These are phyloP conservation scores for Vicia sativa DNA, from an alignment of 306 rosid genomes.

Conservation along the genomic window DNA sequence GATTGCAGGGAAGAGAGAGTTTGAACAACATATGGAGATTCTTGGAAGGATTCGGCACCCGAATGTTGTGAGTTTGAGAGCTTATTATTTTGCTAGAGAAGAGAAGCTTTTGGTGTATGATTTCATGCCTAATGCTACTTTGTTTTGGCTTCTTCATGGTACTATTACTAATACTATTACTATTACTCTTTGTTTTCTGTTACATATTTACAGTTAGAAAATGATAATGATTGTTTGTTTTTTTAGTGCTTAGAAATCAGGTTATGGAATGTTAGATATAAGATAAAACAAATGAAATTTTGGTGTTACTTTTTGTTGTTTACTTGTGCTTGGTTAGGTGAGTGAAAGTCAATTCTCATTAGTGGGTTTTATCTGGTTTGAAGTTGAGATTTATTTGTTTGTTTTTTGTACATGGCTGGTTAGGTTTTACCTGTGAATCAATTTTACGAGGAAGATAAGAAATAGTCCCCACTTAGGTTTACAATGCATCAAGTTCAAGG, in stretches of 20 bases:
- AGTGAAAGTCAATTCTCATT: constrained; percentile 13
- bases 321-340: constrained; percentile 8
- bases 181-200: not conserved
- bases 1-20: constrained; percentile 72
- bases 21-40: constrained; percentile 93
- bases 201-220: not conserved
- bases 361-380: constrained; percentile 25
- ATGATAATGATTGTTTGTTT: not conserved
- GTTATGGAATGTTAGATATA: constrained; percentile 6
- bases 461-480: not conserved
- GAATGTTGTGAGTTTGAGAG: constrained; percentile 72
- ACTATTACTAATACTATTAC: constrained; percentile 6
- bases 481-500: not conserved
- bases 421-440: not conserved
- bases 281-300: not conserved
- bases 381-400: not conserved
- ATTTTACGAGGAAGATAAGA: not conserved
- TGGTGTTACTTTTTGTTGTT: constrained; percentile 5
- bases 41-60: constrained; percentile 71
- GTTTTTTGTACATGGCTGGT: not conserved
- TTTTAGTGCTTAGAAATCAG: constrained; percentile 11
- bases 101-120: constrained; percentile 89
- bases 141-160: constrained; percentile 99
- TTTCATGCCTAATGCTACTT: constrained; percentile 88
- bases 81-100: constrained; percentile 84